Evolutionary conservation across 257 asterid species (phyloP), one percentile per base, ranked within the genome.

Genomic region (Gentiana dahurica): DNA sequence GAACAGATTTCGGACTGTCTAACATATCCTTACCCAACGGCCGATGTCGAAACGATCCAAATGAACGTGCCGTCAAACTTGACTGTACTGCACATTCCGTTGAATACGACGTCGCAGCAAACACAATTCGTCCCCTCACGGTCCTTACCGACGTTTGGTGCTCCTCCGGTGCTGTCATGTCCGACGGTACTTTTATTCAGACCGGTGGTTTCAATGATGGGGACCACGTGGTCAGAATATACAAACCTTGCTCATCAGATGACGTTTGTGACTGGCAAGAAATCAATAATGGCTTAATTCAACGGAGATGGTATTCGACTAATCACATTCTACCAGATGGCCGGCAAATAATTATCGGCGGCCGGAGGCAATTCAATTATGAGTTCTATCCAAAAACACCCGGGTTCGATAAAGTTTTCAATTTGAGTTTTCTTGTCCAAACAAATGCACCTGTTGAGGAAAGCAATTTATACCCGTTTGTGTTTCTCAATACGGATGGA

Each of bases 391-490:
- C 97, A 12, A 79, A 68, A 15, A 13, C 55, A 0, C 7, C 11
- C 8, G 13, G 7, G 15, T 34, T 33, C 5, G 4, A 24, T 1
- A 59, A 15, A 0, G 47, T 62, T 11, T 66, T 37, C 36, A 12
- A 58, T 8, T 74, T 89, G 44, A 78, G 68, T 0, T 84, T 89
- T 71, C 54, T 89, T 69, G 65, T 57, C 3, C 70, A 80, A 65
- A 89, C 97, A 1, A 77, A 80, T 38, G 97, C 86, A 63, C 72
- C 75, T 2, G 56, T 12, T 47, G 94, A 81, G 5, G 95, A 89
- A 49, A 89, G 81, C 79, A 89, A 89, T 79, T 92, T 89, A 12
- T 89, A 89, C 57, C 97, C 95, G 1, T 89, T 89, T 58, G 34
- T 89, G 67, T 62, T 81, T 47, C 70, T 89, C 46, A 34, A 86